Conservation (phyloP, 257 asterid species). For the Paulownia fortunei region DNA sequence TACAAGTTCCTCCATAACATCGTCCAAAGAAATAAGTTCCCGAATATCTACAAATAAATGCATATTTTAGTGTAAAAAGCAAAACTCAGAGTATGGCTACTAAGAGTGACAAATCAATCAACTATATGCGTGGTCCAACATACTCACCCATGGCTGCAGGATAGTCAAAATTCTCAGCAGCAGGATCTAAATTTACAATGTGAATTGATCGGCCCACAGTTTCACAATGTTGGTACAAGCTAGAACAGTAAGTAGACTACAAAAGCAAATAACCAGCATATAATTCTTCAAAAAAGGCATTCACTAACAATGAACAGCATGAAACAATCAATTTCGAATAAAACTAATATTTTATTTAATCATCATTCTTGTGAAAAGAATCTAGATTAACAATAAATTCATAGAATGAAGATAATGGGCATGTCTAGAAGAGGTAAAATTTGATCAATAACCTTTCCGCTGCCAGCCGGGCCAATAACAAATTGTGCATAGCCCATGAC, state of each 20-base stretch:
- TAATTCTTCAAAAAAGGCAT: neutral
- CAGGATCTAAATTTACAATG: slow-evolving; percentile 78
- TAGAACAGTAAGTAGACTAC: slow-evolving; percentile 81
- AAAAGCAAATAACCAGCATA: neutral
- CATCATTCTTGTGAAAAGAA: too few relatives aligned
- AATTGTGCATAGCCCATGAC: slow-evolving; percentile 79
- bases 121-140: too few relatives aligned
- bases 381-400: too few relatives aligned
- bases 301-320: neutral
- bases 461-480: slow-evolving; percentile 88
- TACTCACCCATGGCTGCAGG: slow-evolving; percentile 80
- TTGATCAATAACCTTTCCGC: slow-evolving; percentile 65
- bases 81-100: neutral
- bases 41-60: slow-evolving; percentile 55
- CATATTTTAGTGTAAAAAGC: neutral
- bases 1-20: slow-evolving; percentile 80
- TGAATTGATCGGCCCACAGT: slow-evolving; percentile 63
- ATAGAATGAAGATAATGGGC: neutral
- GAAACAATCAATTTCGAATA: neutral
- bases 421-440: neutral
- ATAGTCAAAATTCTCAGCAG: slow-evolving; percentile 79
- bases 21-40: slow-evolving; percentile 71
- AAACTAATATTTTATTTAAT: too few relatives aligned
- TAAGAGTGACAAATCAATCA: neutral
- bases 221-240: slow-evolving; percentile 70